phyloP scores from a whole-genome alignment of 2,329 filamentous ascomycete genomes.

The Podosphaera fusca region DNA sequence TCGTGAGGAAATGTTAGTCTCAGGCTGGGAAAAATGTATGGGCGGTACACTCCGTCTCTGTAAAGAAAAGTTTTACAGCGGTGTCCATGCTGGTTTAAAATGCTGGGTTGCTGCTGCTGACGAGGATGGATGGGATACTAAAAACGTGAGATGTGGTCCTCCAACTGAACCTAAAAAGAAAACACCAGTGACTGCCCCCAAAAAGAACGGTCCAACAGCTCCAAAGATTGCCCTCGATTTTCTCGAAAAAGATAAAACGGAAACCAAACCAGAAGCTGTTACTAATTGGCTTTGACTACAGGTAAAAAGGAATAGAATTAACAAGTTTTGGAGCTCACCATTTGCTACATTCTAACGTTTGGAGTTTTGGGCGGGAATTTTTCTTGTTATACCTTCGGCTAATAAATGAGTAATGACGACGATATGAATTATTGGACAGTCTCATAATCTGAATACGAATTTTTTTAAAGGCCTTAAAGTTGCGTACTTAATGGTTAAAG shows the following conservation, averaged over 20 bases:
- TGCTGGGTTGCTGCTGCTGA: conserved; percentile 76
- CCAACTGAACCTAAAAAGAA: conserved; percentile 18
- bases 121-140: conserved; percentile 73
- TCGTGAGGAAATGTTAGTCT: conserved; percentile 55
- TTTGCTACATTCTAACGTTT: too few species aligned
- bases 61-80: conserved; percentile 93
- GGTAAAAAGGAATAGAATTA: too few species aligned
- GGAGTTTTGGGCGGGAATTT: too few species aligned
- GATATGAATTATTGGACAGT: too few species aligned
- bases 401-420: too few species aligned
- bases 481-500: too few species aligned
- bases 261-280: not conserved
- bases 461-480: too few species aligned
- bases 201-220: conserved; percentile 7
- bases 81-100: conserved; percentile 68
- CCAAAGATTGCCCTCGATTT: conserved; percentile 15
- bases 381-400: too few species aligned
- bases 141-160: conserved; percentile 56
- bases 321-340: too few species aligned
- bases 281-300: not conserved
- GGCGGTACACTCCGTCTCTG: conserved; percentile 66
- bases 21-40: conserved; percentile 79
- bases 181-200: conserved; percentile 23
- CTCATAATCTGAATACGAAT: too few species aligned
- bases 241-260: conserved; percentile 4